phyloP scores from a whole-genome alignment of 495 filamentous ascomycete species.

The Durotheca rogersii region DNA sequence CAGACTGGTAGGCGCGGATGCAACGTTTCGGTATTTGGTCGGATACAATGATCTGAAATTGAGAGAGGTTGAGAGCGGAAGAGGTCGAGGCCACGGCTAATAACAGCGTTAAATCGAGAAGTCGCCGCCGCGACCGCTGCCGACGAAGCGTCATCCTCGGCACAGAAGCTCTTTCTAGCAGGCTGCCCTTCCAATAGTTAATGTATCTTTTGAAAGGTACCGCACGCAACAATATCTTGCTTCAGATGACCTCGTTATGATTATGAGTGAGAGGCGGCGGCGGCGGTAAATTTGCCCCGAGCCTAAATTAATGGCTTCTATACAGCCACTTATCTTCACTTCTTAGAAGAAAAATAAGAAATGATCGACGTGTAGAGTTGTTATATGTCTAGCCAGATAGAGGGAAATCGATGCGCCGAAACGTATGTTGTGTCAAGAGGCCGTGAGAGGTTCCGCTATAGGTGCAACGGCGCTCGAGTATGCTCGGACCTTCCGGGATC shows the following conservation, averaged over 20 bases:
- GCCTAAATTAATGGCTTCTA: conserved; percentile 1
- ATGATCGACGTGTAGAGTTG: neutral
- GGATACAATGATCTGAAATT: conserved; percentile 43
- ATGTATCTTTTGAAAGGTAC: neutral
- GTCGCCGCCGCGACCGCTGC: conserved; percentile 24
- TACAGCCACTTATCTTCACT: conserved; percentile 3
- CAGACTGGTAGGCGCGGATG: conserved; percentile 41
- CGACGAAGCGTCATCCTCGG: conserved; percentile 25
- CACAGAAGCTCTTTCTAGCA: conserved; percentile 2
- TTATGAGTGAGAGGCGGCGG: neutral
- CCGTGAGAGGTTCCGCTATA: too few relatives aligned
- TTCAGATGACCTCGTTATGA: neutral
- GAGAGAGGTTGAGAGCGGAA: conserved; percentile 42
- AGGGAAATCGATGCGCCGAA: conserved; percentile 18
- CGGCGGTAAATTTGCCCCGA: neutral
- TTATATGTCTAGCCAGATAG: conserved; percentile 13
- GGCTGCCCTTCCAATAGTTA: neutral
- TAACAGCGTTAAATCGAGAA: conserved; percentile 24
- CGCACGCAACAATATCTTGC: conserved; percentile 1
- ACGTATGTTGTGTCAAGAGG: conserved; percentile 26
- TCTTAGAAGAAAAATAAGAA: neutral
- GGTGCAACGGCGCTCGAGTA: conserved; percentile 2
- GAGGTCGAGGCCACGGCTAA: conserved; percentile 38
- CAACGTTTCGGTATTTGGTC: conserved; percentile 38
- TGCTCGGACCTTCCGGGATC: neutral